Percentiles rank a stretch among this genome's conserved stretches.
Evolutionary conservation across 2,329 filamentous ascomycete genomes (phyloP).

Genomic region (Periglandula ipomoeae): DNA sequence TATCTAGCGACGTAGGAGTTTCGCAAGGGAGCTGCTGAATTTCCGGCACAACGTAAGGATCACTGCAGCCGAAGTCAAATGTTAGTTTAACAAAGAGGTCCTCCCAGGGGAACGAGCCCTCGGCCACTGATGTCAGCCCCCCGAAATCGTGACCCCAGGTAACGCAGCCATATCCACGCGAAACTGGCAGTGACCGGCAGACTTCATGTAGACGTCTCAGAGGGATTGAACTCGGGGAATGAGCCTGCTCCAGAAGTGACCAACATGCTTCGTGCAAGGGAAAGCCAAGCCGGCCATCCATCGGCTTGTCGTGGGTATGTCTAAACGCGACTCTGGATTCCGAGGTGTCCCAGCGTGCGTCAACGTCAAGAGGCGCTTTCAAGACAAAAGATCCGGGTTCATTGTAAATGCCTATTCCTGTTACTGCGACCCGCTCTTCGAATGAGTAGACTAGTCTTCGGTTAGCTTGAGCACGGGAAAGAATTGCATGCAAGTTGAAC

Average conservation of each 20-base stretch:
- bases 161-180: neutral
- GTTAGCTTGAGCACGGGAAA: neutral
- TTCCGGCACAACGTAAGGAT: conserved; percentile 6
- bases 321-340: conserved; percentile 2
- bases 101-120: conserved; percentile 8
- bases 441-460: conserved; percentile 8
- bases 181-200: conserved; percentile 8
- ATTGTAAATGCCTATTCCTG: conserved; percentile 6
- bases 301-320: conserved; percentile 2
- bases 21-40: conserved; percentile 8
- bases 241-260: conserved; percentile 8
- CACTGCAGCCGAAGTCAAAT: neutral
- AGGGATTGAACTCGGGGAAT: conserved; percentile 5
- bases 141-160: conserved; percentile 8
- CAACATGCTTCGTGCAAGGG: conserved; percentile 11
- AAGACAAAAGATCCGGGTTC: conserved; percentile 1
- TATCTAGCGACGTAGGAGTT: neutral
- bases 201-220: conserved; percentile 6
- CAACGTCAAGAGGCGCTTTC: conserved; percentile 6
- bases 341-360: conserved; percentile 8
- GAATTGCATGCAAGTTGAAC: neutral
- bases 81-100: conserved; percentile 7
- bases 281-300: conserved; percentile 9
- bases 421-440: conserved; percentile 4
- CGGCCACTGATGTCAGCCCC: conserved; percentile 3